Evolutionary conservation across 148 eudicot species (phyloP).

Genomic region (Vaccinium vitisidaea): DNA sequence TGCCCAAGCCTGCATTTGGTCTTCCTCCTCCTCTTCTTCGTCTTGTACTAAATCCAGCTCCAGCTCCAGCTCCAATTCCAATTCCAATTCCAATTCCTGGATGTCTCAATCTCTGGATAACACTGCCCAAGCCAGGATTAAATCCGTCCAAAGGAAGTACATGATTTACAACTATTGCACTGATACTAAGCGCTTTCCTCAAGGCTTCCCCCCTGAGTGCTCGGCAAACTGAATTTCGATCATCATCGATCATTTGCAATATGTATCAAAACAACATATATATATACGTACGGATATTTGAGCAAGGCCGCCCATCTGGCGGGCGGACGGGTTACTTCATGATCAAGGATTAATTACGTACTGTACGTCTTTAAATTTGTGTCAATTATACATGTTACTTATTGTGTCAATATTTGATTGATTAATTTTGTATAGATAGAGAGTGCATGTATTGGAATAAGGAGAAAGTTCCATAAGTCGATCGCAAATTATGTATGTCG

Average conservation of each 20-base stretch:
- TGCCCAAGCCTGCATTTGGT: constrained; percentile 15
- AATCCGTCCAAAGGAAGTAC: constrained; percentile 1
- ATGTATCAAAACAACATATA: neutral
- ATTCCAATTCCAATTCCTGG: neutral
- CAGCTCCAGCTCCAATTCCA: no score
- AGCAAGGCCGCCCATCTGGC: neutral
- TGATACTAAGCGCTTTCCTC: constrained; percentile 11
- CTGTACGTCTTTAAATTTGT: neutral
- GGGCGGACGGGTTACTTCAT: neutral
- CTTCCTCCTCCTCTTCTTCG: neutral
- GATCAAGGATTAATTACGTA: neutral
- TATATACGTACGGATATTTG: neutral
- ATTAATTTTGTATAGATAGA: neutral
- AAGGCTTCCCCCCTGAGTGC: constrained; percentile 6
- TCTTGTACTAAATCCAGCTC: neutral
- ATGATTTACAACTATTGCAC: constrained; percentile 15
- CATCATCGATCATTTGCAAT: neutral
- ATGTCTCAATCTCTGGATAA: neutral
- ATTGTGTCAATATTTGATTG: neutral
- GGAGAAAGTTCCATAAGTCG: neutral
- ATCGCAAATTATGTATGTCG: no score
- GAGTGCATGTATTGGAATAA: neutral
- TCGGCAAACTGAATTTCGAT: neutral
- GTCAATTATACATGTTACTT: neutral
- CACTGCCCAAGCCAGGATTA: constrained; percentile 10